phyloP scores from a whole-genome alignment of 176 grass and related monocot genomes.

The Paspalum notatum region DNA sequence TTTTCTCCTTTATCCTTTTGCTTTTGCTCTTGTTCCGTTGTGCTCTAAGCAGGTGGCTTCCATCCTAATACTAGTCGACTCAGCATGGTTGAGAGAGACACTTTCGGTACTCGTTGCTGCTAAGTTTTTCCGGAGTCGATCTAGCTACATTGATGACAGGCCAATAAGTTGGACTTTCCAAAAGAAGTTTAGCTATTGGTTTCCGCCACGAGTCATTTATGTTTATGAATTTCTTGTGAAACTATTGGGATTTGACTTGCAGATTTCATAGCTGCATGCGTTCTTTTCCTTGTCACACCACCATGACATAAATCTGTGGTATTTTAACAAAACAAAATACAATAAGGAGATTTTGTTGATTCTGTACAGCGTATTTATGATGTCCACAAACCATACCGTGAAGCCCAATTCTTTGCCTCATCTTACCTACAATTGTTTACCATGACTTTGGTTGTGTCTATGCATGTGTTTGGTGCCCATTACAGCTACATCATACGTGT shows the following conservation, averaged over 20 bases:
- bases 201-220: background rate
- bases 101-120: background rate
- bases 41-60: background rate
- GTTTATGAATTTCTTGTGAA: background rate
- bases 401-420: background rate
- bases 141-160: background rate
- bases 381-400: background rate
- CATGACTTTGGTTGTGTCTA: background rate
- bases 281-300: background rate
- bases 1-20: background rate
- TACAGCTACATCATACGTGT: background rate
- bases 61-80: background rate
- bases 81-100: background rate
- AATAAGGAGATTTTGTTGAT: background rate
- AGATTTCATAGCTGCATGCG: background rate
- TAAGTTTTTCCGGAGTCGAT: background rate
- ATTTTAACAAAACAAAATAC: background rate
- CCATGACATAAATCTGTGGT: background rate
- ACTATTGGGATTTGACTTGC: background rate
- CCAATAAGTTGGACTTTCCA: background rate
- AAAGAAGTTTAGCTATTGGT: background rate
- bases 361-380: conserved; percentile 6
- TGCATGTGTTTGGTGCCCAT: background rate
- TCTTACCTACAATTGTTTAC: background rate
- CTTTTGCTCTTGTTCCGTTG: background rate